A percentile compares a stretch with the other conserved stretches of the same genome.
Evolutionary conservation across 75 land plant genomes (phyloP).

Genomic region (Selaginella moellendorffii): DNA sequence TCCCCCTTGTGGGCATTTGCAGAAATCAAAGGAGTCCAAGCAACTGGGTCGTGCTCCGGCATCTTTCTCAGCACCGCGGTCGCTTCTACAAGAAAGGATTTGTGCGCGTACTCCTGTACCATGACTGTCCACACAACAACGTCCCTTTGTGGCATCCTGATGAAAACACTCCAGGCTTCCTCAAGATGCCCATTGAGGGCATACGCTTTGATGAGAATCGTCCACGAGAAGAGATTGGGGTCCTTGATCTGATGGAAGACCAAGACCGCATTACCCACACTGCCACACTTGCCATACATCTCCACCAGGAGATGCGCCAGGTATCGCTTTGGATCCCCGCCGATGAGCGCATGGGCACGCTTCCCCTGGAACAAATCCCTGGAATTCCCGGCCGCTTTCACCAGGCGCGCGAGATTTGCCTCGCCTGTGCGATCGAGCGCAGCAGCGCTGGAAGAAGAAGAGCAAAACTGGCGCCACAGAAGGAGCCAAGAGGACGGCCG

Average conservation of each 20-base stretch:
- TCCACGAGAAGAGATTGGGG: constrained; percentile 3
- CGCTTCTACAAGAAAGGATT: not conserved
- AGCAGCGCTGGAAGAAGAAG: too few relatives aligned
- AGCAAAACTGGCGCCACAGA: too few relatives aligned
- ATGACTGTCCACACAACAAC: not conserved
- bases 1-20: not conserved
- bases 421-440: too few relatives aligned
- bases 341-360: not conserved
- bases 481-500: too few relatives aligned
- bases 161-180: not conserved
- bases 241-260: not conserved
- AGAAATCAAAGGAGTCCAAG: not conserved
- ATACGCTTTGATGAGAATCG: constrained; percentile 1
- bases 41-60: not conserved
- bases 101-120: not conserved
- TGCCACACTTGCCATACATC: constrained; percentile 8
- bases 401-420: not conserved
- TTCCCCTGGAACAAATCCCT: not conserved
- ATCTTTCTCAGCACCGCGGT: not conserved
- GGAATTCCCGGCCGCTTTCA: not conserved
- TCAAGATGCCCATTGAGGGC: constrained; percentile 1
- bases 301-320: not conserved
- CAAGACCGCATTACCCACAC: not conserved
- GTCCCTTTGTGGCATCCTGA: not conserved
- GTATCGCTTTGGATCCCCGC: not conserved